phyloP scores from a whole-genome alignment of 768 basidiomycete genomes.

The Favolaschia claudopus region DNA sequence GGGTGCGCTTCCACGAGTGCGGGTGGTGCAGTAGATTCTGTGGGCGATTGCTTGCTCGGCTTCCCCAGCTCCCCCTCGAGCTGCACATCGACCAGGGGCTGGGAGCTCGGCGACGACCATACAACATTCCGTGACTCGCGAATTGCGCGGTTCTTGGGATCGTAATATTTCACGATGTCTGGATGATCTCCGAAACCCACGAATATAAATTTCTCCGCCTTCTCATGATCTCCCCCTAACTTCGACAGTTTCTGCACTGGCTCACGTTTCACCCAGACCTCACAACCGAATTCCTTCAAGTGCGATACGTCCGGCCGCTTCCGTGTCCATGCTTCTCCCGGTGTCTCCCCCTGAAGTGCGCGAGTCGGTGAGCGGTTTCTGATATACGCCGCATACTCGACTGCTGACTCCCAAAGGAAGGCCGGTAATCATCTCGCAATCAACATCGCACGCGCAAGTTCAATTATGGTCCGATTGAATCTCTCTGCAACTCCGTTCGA shows the following conservation, averaged over 20 bases:
- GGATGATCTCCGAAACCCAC: conserved; percentile 19
- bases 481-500: conserved; percentile 51
- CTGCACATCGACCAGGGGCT: conserved; percentile 14
- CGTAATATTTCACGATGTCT: conserved; percentile 20
- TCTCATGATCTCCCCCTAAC: conserved; percentile 14
- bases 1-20: background rate
- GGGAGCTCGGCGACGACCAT: conserved; percentile 8
- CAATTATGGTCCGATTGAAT: conserved; percentile 41
- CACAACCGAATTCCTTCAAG: conserved; percentile 17
- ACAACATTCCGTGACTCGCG: conserved; percentile 15
- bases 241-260: conserved; percentile 17
- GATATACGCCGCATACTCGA: conserved; percentile 32
- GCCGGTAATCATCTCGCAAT: conserved; percentile 28
- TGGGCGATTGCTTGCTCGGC: conserved; percentile 20
- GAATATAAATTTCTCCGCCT: conserved; percentile 20
- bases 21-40: conserved; percentile 10
- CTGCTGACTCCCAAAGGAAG: conserved; percentile 32
- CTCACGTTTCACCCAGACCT: conserved; percentile 25
- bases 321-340: conserved; percentile 14
- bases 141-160: conserved; percentile 3
- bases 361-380: conserved; percentile 27
- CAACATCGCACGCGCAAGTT: conserved; percentile 42
- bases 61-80: conserved; percentile 23
- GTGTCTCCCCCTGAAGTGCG: conserved; percentile 18
- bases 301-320: conserved; percentile 19